Percentiles rank a stretch among this genome's conserved stretches.
Conservation (phyloP, 805 yeast genomes). For the Metschnikowia matae region DNA sequence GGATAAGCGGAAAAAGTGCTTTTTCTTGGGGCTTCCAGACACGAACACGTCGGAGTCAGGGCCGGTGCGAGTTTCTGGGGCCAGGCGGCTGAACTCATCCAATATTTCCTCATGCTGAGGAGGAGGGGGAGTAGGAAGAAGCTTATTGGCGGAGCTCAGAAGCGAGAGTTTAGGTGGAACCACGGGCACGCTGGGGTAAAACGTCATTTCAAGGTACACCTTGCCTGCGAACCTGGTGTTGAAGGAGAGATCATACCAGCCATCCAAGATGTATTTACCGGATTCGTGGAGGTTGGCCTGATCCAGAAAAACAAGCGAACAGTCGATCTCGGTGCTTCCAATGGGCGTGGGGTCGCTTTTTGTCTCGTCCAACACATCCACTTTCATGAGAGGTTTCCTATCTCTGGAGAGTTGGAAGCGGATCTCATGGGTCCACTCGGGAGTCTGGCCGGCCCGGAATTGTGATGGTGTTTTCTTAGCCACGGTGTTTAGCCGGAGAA, state of each 20-base stretch:
- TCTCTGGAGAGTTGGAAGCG: conserved; percentile 64
- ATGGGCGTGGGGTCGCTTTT: conserved; percentile 84
- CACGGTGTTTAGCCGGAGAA: conserved; percentile 73
- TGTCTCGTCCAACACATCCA: conserved; percentile 80
- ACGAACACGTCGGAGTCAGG: conserved; percentile 14
- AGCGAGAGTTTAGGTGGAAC: conserved; percentile 35
- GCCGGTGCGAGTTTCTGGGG: conserved; percentile 8
- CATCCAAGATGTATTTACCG: conserved; percentile 70
- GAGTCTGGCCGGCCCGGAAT: conserved; percentile 90
- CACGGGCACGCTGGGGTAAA: conserved; percentile 59
- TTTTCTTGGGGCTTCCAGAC: conserved; percentile 3
- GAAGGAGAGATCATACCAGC: conserved; percentile 72
- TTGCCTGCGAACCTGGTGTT: conserved; percentile 80
- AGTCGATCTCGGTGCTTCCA: conserved; percentile 76
- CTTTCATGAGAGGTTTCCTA: conserved; percentile 56
- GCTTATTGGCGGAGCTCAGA: neutral
- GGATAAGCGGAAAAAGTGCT: conserved; percentile 10
- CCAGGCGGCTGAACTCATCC: conserved; percentile 9
- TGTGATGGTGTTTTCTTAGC: conserved; percentile 77
- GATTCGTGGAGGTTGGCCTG: conserved; percentile 45
- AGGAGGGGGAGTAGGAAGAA: conserved; percentile 11
- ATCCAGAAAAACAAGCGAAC: conserved; percentile 59
- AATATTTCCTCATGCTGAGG: conserved; percentile 2
- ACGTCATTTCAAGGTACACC: conserved; percentile 87
- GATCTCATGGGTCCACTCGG: conserved; percentile 78